Evolutionary conservation across 352 stramenopile genomes (phyloP).

Genomic region (Phytophthora citricola): DNA sequence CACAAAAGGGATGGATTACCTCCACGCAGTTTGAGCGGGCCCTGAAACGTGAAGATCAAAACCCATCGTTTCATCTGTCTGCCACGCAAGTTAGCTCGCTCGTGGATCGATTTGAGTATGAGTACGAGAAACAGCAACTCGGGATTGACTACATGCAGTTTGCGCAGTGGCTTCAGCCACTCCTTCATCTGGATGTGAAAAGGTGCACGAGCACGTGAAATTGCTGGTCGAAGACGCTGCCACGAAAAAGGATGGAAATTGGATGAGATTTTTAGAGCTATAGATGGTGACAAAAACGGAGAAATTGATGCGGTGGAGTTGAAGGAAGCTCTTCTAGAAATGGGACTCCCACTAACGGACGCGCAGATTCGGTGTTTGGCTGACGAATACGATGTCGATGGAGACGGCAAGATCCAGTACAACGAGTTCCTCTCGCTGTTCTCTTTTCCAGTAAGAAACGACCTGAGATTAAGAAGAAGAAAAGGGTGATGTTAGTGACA

Average conservation of each 20-base stretch:
- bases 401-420: slow-evolving; percentile 72
- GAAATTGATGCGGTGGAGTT: slow-evolving; percentile 61
- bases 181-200: slow-evolving; percentile 68
- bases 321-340: slow-evolving; percentile 62
- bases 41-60: slow-evolving; percentile 31
- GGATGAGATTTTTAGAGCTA: slow-evolving; percentile 61
- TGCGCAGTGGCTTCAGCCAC: slow-evolving; percentile 69
- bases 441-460: slow-evolving; percentile 20
- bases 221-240: slow-evolving; percentile 48
- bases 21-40: slow-evolving; percentile 47
- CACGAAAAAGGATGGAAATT: slow-evolving; percentile 56
- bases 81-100: slow-evolving; percentile 42
- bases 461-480: slow-evolving; percentile 23
- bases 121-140: slow-evolving; percentile 60
- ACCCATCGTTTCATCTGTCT: slow-evolving; percentile 49
- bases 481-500: slow-evolving; percentile 23
- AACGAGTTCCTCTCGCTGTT: slow-evolving; percentile 66
- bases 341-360: slow-evolving; percentile 74
- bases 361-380: slow-evolving; percentile 66
- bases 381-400: slow-evolving; percentile 67
- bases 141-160: slow-evolving; percentile 79
- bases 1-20: slow-evolving; percentile 60
- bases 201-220: slow-evolving; percentile 61
- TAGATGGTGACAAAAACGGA: slow-evolving; percentile 65
- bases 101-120: slow-evolving; percentile 72